Conservation (phyloP, 441 rosid species). For the Gossypium gossypioides region DNA sequence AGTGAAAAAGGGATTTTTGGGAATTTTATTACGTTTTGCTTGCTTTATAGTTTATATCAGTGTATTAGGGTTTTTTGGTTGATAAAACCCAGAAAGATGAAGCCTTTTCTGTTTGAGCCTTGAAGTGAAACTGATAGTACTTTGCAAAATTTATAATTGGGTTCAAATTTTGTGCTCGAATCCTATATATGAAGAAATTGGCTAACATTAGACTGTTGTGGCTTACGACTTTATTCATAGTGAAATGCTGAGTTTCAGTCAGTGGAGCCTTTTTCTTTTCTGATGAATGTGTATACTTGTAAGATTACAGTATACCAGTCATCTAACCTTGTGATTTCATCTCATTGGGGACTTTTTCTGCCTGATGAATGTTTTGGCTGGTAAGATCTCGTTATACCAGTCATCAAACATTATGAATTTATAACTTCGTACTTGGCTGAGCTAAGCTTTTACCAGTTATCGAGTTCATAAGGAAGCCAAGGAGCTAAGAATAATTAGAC, state of each 20-base stretch:
- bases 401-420: background rate
- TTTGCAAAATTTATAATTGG: background rate
- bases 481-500: background rate
- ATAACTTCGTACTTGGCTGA: background rate
- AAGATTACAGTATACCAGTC: background rate
- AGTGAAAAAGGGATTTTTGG: background rate
- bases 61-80: background rate
- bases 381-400: background rate
- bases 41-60: background rate
- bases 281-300: background rate
- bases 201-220: background rate
- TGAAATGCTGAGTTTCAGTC: background rate
- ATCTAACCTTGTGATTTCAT: background rate
- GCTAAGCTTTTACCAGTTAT: background rate
- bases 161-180: background rate
- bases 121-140: background rate
- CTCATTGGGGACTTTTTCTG: background rate
- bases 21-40: background rate
- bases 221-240: background rate
- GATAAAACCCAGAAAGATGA: background rate
- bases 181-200: background rate
- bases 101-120: background rate
- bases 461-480: background rate
- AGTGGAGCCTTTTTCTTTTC: background rate
- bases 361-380: background rate